Evolutionary conservation across 1,284 basidiomycete species (phyloP).

Genomic region (Trichosporon sp.): DNA sequence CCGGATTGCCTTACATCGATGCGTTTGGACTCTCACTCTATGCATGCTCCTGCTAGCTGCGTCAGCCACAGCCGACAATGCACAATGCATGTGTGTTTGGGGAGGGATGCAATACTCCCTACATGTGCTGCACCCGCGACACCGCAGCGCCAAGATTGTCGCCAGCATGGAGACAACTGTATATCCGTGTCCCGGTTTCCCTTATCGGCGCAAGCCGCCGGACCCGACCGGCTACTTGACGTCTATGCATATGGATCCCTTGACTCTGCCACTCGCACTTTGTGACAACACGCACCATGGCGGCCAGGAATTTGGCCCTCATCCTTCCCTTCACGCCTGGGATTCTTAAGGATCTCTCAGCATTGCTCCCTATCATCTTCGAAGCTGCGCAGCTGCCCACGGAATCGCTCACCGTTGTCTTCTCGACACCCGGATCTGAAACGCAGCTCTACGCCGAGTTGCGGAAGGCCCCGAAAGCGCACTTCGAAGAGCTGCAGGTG

Average conservation of each 20-base stretch:
- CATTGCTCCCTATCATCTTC: conserved; percentile 25
- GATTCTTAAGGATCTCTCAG: conserved; percentile 21
- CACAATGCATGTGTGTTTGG: too few relatives aligned
- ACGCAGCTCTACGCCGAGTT: conserved; percentile 31
- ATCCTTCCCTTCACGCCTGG: conserved; percentile 35
- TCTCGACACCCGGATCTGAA: conserved; percentile 23
- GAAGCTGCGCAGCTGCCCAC: conserved; percentile 19
- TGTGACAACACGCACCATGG: neutral
- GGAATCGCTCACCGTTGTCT: conserved; percentile 26
- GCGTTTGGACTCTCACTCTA: too few relatives aligned
- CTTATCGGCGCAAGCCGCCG: neutral
- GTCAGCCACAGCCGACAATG: too few relatives aligned
- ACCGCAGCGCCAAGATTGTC: too few relatives aligned
- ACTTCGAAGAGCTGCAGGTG: conserved; percentile 35
- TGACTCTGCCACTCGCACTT: neutral
- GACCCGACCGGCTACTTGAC: neutral
- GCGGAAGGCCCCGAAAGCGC: conserved; percentile 11
- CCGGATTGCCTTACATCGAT: too few relatives aligned
- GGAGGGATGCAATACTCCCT: too few relatives aligned
- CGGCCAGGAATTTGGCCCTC: conserved; percentile 19
- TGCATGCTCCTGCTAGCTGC: too few relatives aligned
- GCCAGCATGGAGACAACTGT: too few relatives aligned
- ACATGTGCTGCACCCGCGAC: too few relatives aligned
- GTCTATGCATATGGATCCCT: neutral
- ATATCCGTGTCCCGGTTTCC: too few relatives aligned